Evolutionary conservation across 176 grass and related monocot species (phyloP).

Genomic region (Rhipidocladum racemiflorum): DNA sequence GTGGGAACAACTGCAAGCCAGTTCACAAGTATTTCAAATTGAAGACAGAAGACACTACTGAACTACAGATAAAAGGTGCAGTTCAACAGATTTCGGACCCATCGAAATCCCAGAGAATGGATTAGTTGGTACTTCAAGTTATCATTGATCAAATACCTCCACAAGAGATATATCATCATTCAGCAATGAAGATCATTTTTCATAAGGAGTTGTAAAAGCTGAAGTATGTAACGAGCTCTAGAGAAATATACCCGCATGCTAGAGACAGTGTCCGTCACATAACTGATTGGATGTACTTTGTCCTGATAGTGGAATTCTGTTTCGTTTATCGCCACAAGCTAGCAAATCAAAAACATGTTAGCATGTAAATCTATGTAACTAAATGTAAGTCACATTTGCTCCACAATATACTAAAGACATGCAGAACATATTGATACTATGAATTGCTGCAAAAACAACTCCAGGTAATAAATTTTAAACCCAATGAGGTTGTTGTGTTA

Average conservation of each 20-base stretch:
- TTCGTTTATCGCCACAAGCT: slow-evolving; percentile 73
- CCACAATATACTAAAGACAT: background rate
- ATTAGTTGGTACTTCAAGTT: background rate
- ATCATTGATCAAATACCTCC: background rate
- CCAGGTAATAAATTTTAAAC: slow-evolving; percentile 17
- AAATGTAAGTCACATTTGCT: slow-evolving; percentile 15
- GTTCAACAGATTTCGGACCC: background rate
- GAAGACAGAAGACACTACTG: slow-evolving; percentile 14
- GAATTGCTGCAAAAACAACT: background rate
- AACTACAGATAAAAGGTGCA: background rate
- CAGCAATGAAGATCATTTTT: slow-evolving; percentile 6
- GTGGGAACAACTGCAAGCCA: slow-evolving; percentile 66
- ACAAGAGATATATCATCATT: slow-evolving; percentile 19
- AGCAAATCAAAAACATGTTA: slow-evolving; percentile 33
- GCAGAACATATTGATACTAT: slow-evolving; percentile 2
- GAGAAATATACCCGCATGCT: slow-evolving; percentile 67
- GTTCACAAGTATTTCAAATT: slow-evolving; percentile 8
- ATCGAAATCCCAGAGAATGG: background rate
- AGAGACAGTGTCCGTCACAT: slow-evolving; percentile 56
- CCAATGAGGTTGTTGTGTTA: background rate
- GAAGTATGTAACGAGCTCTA: slow-evolving; percentile 16
- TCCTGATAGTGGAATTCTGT: slow-evolving; percentile 84
- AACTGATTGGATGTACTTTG: slow-evolving; percentile 64
- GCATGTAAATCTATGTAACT: slow-evolving; percentile 19
- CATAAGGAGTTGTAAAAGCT: background rate